Base-by-base conservation (phyloP, 2,329 filamentous ascomycete species). In the Trichoderma koningiopsis region DNA sequence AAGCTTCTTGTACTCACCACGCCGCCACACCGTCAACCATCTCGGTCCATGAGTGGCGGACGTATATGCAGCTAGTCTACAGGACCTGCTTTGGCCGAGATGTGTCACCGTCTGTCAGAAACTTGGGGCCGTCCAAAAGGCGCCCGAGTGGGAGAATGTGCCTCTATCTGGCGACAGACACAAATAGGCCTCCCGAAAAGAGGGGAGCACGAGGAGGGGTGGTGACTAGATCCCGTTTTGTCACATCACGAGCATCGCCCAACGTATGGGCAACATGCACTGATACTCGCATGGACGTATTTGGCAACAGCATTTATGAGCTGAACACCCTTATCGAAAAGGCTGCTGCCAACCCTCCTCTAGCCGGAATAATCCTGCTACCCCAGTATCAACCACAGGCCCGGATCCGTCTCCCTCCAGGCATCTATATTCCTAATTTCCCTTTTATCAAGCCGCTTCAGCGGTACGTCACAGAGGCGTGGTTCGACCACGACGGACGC, bases 181-280 rank as follows among this genome's bases (percentile, higher is more conserved):
- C 27, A 33, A 43, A 56, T 29, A 16, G 53, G 33, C 63, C 63
- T 66, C 43, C 63, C 27, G 19, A 43, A 66, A 57, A 55, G 57
- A 40, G 37, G 63, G 40, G 40, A 5, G 22, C 11, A 35, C n/a
- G n/a, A 24, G 31, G n/a, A 55, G 63, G 33, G 52, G 49, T n/a
- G 62, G 62, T 57, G 63, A 47, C 61, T 24, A 56, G 43, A 33
- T 58, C 37, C 37, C 53, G 5, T 58, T 66, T 66, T 47, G 53
- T 66, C 63, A 56, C 35, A 66, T 66, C 63, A 66, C 53, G 63
- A 58, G 63, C 57, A 27, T 53, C 63, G 35, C 37, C 63, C 24
- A 33, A 58, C 13, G 14, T 58, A 66, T 33, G 49, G 53, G 47
- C 43, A 63, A 63, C 27, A 14, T 55, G 60, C 49, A 29, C 37